Evolutionary conservation across 176 grass and related monocot species (phyloP).

Genomic region (Triticum turgidum): DNA sequence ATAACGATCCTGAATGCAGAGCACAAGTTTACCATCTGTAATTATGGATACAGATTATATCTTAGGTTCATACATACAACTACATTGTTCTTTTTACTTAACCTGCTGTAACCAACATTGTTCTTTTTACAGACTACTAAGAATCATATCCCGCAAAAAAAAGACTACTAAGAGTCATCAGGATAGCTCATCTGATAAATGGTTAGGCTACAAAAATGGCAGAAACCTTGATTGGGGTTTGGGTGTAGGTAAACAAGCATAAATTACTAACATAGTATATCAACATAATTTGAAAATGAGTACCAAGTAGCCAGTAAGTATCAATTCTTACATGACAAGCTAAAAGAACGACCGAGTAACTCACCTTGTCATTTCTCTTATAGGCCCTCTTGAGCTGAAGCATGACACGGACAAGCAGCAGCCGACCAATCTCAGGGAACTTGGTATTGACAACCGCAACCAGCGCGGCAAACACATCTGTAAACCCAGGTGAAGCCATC

Average conservation of each 20-base stretch:
- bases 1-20: neutral
- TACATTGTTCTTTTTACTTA: neutral
- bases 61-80: neutral
- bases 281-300: neutral
- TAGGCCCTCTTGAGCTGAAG: slow-evolving; percentile 95
- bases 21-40: neutral
- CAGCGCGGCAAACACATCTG: slow-evolving; percentile 78
- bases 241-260: neutral
- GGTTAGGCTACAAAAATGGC: neutral
- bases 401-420: slow-evolving; percentile 74
- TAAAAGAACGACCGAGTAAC: neutral
- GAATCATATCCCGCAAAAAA: neutral
- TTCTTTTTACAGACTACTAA: neutral
- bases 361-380: slow-evolving; percentile 91
- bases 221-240: neutral
- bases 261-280: neutral
- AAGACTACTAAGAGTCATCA: neutral
- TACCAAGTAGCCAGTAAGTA: neutral
- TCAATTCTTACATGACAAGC: neutral
- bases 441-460: slow-evolving; percentile 89
- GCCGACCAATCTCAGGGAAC: slow-evolving; percentile 70
- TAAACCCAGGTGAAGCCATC: slow-evolving; percentile 95
- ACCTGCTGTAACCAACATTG: neutral
- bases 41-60: neutral
- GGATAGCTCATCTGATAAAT: neutral